Evolutionary conservation across 2,329 filamentous ascomycete species (phyloP), one percentile per base, ranked within the genome.

Genomic region (Pseudofabraea citricarpa): DNA sequence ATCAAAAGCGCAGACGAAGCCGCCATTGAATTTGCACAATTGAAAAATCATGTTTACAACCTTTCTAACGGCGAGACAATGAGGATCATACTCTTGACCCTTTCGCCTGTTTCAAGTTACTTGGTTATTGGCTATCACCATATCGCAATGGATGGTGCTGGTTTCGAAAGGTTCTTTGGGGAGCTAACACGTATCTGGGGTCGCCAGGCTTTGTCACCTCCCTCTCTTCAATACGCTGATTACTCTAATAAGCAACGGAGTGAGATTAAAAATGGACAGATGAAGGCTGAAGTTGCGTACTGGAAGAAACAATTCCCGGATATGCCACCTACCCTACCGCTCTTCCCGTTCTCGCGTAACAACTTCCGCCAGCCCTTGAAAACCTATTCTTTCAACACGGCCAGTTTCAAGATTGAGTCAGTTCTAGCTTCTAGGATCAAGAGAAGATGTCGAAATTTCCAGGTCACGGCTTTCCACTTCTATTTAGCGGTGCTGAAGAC

Each of bases 131-230:
- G 59, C 1, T 64, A 60, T 35, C 72, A 75, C 44, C 72, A 75
- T 48, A 74, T 76, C 29, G 56, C 63, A 26, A 64, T 76, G 60
- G 74, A 77, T 47, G 70, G 67, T 1, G 47, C 65, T 31, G 70
- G 70, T 32, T 35, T 8, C 8, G 8, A 8, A n/a, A 8, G 8
- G n/a, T 27, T 8, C n/a, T 27, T 27, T 8, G 8, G n/a, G 24
- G 24, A 27, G 8, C 24, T 27, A n/a, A 27, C 8, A 8, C n/a
- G 8, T n/a, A n/a, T n/a, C 8, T 27, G n/a, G 8, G 8, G 8
- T n/a, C 24, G 8, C 24, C 8, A 27, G n/a, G 24, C n/a, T n/a
- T n/a, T 27, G 8, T 8, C 8, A 27, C 24, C 24, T 8, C 24
- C n/a, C 24, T 8, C 8, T n/a, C 24, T 8, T 27, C 8, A 27